These are phyloP conservation scores for Pistacia atlantica DNA, from an alignment of 345 rosid genomes.

Conservation along the genomic window DNA sequence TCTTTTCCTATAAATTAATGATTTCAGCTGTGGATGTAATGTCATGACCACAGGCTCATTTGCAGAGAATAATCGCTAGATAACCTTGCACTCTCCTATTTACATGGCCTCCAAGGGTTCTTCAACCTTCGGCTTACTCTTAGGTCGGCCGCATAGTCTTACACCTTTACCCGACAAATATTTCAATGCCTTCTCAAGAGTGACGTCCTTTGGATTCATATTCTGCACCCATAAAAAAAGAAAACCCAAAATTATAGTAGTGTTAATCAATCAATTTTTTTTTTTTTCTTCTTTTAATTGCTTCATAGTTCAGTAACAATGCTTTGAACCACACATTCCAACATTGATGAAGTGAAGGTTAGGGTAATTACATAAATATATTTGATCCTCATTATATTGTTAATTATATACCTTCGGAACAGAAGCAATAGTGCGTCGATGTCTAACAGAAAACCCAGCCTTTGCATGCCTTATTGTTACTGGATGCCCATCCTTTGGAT, in stretches of 20 bases:
- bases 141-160: constrained; percentile 70
- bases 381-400: background rate
- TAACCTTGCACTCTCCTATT: constrained; percentile 6
- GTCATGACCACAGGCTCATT: background rate
- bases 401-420: constrained; percentile 75
- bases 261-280: background rate
- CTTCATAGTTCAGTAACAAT: background rate
- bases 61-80: background rate
- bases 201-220: constrained; percentile 55
- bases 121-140: constrained; percentile 45
- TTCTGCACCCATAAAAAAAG: constrained; percentile 48
- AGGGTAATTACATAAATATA: background rate
- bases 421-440: constrained; percentile 74
- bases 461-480: constrained; percentile 65
- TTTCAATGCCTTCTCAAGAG: constrained; percentile 74
- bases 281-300: background rate
- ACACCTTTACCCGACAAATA: constrained; percentile 64
- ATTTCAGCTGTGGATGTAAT: background rate
- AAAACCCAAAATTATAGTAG: background rate
- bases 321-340: background rate
- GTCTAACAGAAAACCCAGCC: constrained; percentile 65
- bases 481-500: constrained; percentile 84
- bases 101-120: constrained; percentile 34
- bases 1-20: constrained; percentile 2
- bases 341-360: background rate